phyloP scores from a whole-genome alignment of 371 early-diverging fungal species.

The Actinomortierella ambigua region DNA sequence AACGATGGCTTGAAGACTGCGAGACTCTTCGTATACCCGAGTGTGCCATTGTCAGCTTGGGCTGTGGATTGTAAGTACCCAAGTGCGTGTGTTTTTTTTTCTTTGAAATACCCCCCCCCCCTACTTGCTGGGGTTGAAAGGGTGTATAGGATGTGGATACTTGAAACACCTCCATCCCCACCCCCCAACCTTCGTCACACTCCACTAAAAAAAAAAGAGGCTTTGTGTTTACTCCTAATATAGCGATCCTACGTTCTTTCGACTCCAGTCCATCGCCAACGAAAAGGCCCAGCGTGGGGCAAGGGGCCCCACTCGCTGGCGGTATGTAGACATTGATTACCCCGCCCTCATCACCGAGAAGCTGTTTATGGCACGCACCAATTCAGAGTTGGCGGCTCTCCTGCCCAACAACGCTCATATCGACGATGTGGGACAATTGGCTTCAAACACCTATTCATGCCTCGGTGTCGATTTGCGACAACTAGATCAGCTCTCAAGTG shows the following conservation, averaged over 20 bases:
- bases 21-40: constrained; percentile 20
- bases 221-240: neutral
- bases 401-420: constrained; percentile 28
- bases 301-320: constrained; percentile 17
- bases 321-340: constrained; percentile 42
- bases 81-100: neutral
- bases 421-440: constrained; percentile 27
- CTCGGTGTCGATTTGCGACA: constrained; percentile 37
- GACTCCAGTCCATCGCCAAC: constrained; percentile 19
- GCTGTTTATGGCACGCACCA: constrained; percentile 37
- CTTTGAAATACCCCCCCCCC: neutral
- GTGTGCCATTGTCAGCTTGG: constrained; percentile 31
- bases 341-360: constrained; percentile 31
- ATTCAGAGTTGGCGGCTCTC: constrained; percentile 16
- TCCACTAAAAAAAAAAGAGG: too few relatives aligned
- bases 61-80: constrained; percentile 41
- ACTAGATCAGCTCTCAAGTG: constrained; percentile 12
- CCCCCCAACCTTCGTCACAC: neutral
- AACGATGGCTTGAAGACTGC: constrained; percentile 40
- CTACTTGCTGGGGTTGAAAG: too few relatives aligned
- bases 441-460: constrained; percentile 37
- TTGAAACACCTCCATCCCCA: neutral
- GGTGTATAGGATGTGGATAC: too few relatives aligned
- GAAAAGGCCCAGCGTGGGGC: neutral
- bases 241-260: constrained; percentile 42